Evolutionary conservation across 257 asterid genomes (phyloP), one percentile per base, ranked within the genome.

Genomic region (Ilex asprella): DNA sequence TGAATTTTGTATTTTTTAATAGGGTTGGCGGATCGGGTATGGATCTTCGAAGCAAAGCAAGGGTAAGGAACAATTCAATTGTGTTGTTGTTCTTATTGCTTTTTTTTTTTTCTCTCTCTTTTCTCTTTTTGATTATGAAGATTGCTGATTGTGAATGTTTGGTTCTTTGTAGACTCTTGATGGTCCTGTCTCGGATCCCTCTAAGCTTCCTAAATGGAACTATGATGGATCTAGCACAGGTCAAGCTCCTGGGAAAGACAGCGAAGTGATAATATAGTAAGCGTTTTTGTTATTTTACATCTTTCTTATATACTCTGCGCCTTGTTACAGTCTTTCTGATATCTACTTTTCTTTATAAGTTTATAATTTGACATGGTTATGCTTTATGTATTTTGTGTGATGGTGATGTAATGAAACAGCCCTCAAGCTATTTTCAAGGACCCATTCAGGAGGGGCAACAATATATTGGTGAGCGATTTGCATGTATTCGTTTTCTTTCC

Each of bases 21-120:
- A 92, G 98, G 98, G 76, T 89, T 4, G 98, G 98, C 41, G 98
- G 98, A 52, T 78, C 95, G 2, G 98, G 98, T 53, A 77, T 92
- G 86, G 98, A 92, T 68, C 31, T 92, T 27, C 77, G 97, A 80
- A 92, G 98, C 83, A 92, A 92, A 75, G 97, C 94, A 65, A 84
- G 91, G 84, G 98, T 86, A 78, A 67, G 61, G n/a, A 10, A 56
- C 31, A 68, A n/a, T 15, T 39, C 57, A 16, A 16, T n/a, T n/a
- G n/a, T 12, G 10, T 41, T 32, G 46, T 27, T 14, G 39, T 43
- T 30, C 52, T 27, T 21, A n/a, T 49, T 49, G 14, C 16, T 49
- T 7, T 3, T 49, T 49, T 7, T 7, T 49, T 6, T 0, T 31
- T 3, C 1, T 46, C 0, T 7, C 49, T 30, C 27, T 52, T 64